Evolutionary conservation across 495 filamentous ascomycete genomes (phyloP), one percentile per base, ranked within the genome.

Genomic region (Rusavskia elegans): DNA sequence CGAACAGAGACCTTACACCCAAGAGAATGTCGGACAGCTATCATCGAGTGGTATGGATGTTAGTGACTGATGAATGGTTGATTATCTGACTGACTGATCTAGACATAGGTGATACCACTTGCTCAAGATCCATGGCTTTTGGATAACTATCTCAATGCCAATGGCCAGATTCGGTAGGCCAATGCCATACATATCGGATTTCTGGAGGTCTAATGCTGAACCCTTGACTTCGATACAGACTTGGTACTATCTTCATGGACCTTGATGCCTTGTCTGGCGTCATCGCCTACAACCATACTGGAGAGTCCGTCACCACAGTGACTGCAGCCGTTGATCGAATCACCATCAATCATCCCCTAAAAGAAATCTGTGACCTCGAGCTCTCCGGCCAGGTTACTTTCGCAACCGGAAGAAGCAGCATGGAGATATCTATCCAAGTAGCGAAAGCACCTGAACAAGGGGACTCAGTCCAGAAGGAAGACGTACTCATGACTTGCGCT

Each of bases 291-390:
- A 84, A 85, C 46, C 87, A 90, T 60, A 89, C 87, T 0, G 87
- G 87, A 3, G 82, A 84, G 25, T 68, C 67, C 3, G 84, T 87
- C 3, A 84, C 82, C 3, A 88, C 80, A 5, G 87, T 93, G 29
- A 93, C 87, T 3, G 87, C 87, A 3, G 83, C 85, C 2, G 81
- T 85, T 21, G 85, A 93, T 61, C 67, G 86, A 17, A 90, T 90
- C 60, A 84, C 77, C 5, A 82, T 90, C 53, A 78, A 83, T 55
- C 70, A 80, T 50, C 83, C 84, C 0, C 63, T 90, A 23, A 83
- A 76, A 57, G 80, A 84, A 57, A 86, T 90, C 46, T 89, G 85
- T 63, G 85, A 90, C 59, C 72, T 93, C 16, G 81, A 89, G 59
- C 68, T 89, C 5, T 85, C 80, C 52, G 87, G 87, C 2, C 80